Percentiles rank a stretch among this genome's conserved stretches.
These are phyloP conservation scores for Hanseniaspora jakobsenii DNA, from an alignment of 805 yeast species.

Conservation along the genomic window DNA sequence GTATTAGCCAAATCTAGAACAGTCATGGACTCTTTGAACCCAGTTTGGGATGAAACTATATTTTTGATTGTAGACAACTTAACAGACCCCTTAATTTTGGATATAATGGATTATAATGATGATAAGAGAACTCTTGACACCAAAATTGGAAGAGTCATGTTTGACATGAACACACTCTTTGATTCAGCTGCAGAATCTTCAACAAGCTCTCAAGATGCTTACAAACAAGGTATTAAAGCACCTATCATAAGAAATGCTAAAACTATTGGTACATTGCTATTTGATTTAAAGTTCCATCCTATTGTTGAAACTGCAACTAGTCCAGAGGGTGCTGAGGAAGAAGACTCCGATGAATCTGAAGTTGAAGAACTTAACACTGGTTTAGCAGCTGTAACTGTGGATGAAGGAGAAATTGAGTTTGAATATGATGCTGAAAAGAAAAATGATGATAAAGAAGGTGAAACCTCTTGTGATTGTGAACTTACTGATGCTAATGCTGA, in stretches of 20 bases:
- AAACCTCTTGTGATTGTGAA: constrained; percentile 15
- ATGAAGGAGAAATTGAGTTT: constrained; percentile 27
- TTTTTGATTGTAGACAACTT: constrained; percentile 59
- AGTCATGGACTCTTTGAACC: constrained; percentile 54
- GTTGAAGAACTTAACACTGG: constrained; percentile 73
- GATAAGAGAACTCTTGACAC: constrained; percentile 56
- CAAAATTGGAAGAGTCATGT: constrained; percentile 54
- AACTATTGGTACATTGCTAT: constrained; percentile 61
- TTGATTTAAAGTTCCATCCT: constrained; percentile 66
- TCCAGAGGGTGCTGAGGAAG: constrained; percentile 73
- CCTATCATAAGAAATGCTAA: constrained; percentile 57
- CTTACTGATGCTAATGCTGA: not conserved
- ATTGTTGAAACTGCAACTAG: constrained; percentile 45
- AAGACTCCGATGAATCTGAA: constrained; percentile 23
- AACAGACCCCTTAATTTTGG: constrained; percentile 68
- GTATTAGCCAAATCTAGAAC: constrained; percentile 49
- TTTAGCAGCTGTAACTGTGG: constrained; percentile 49
- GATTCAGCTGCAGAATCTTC: constrained; percentile 13
- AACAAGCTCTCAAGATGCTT: not conserved
- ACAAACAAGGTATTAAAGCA: constrained; percentile 8
- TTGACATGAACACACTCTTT: constrained; percentile 42
- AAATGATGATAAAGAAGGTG: constrained; percentile 26
- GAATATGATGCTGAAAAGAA: constrained; percentile 26
- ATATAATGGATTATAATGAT: constrained; percentile 66
- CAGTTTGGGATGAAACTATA: constrained; percentile 75